Percentiles rank a stretch among this genome's conserved stretches.
Evolutionary conservation across 2,329 filamentous ascomycete genomes (phyloP).

Genomic region (Neopestalotiopsis clavispora): DNA sequence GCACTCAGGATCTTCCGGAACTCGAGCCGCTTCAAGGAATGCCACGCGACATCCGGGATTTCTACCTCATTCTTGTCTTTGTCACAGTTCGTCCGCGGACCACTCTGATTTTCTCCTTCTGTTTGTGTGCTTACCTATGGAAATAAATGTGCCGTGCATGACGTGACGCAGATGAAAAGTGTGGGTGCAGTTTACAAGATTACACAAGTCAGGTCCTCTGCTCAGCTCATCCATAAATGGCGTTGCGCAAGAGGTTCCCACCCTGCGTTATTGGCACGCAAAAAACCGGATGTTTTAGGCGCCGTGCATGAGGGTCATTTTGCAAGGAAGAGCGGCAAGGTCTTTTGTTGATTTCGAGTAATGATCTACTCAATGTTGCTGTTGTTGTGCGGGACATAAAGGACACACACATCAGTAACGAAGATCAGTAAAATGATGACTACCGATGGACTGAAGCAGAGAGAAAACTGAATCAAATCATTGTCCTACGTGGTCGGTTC

Average conservation of each 20-base stretch:
- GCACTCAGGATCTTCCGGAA: background rate
- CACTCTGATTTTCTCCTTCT: background rate
- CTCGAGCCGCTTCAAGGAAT: background rate
- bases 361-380: background rate
- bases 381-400: background rate
- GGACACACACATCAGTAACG: background rate
- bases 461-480: background rate
- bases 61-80: background rate
- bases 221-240: constrained; percentile 1
- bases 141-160: background rate
- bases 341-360: background rate
- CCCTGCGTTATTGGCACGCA: background rate
- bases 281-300: background rate
- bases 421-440: background rate
- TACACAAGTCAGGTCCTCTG: background rate
- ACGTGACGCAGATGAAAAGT: background rate
- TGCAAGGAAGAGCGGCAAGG: background rate
- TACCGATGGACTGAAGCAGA: background rate
- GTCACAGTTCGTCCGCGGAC: too few species aligned
- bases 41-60: background rate
- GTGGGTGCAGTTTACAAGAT: background rate
- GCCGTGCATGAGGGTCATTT: background rate
- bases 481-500: background rate
- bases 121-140: background rate
- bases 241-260: background rate